phyloP scores from a whole-genome alignment of 129 eudicot genomes.

The Glebionis coronaria region DNA sequence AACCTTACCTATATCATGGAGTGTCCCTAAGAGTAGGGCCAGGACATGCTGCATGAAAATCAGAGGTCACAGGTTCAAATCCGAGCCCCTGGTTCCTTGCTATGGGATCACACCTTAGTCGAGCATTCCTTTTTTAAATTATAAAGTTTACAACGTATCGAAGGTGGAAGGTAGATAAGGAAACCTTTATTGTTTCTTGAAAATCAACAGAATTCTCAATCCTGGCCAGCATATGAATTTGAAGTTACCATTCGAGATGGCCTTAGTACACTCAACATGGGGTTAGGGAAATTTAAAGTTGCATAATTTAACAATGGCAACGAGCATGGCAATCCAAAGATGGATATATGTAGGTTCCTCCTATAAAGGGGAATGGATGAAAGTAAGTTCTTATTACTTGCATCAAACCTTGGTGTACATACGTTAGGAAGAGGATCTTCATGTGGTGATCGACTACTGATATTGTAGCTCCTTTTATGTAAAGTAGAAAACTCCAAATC shows the following conservation, averaged over 20 bases:
- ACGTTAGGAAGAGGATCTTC: constrained; percentile 2
- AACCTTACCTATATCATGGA: not conserved
- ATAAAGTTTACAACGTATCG: not conserved
- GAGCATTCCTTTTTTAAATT: too few relatives aligned
- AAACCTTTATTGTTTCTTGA: constrained; percentile 10
- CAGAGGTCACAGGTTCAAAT: not conserved
- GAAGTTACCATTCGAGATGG: too few relatives aligned
- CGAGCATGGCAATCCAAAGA: not conserved
- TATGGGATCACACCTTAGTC: too few relatives aligned
- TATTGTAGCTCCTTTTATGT: constrained; percentile 17
- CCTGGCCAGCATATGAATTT: constrained; percentile 3
- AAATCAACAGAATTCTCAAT: constrained; percentile 13
- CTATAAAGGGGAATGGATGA: too few relatives aligned
- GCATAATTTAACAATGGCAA: too few relatives aligned
- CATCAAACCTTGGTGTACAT: not conserved
- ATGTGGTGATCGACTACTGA: constrained; percentile 16
- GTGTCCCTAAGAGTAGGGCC: not conserved
- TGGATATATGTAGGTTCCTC: not conserved
- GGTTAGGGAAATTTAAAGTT: too few relatives aligned
- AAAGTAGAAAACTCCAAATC: constrained; percentile 21
- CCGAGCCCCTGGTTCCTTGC: too few relatives aligned
- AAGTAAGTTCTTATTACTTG: not conserved
- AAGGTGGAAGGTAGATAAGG: not conserved
- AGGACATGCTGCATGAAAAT: too few relatives aligned
- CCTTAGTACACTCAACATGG: too few relatives aligned